These are phyloP conservation scores for Cladosporium oxysporum DNA, from an alignment of 2,329 filamentous ascomycete species.

Conservation along the genomic window DNA sequence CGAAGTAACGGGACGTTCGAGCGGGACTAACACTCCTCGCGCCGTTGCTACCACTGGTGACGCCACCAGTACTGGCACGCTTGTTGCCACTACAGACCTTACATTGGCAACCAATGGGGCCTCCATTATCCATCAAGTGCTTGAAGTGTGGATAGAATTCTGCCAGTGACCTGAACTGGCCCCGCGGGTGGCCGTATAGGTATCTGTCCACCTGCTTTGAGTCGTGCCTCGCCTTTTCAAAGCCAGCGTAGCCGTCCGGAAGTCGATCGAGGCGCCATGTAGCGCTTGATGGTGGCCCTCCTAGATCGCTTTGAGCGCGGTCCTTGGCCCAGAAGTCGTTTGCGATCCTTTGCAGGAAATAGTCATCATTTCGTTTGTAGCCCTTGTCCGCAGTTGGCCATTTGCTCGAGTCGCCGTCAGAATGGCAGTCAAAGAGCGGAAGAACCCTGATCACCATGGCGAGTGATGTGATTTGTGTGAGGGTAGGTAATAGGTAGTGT, in stretches of 20 bases:
- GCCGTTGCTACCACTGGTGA: conserved; percentile 6
- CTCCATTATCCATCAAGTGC: conserved; percentile 53
- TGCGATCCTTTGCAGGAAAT: conserved; percentile 32
- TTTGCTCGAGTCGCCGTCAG: conserved; percentile 28
- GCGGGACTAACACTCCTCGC: conserved; percentile 3
- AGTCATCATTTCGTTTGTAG: conserved; percentile 29
- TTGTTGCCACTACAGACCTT: conserved; percentile 45
- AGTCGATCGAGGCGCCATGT: conserved; percentile 54
- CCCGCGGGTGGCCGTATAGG: conserved; percentile 58
- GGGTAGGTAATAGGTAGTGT: neutral
- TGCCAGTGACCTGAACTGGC: conserved; percentile 55
- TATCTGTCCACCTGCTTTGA: conserved; percentile 53
- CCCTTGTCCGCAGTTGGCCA: conserved; percentile 26
- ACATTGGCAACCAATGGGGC: conserved; percentile 51
- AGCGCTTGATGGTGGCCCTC: conserved; percentile 18
- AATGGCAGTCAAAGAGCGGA: neutral
- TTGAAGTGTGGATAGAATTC: conserved; percentile 60
- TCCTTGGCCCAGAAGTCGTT: conserved; percentile 32
- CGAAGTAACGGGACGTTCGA: conserved; percentile 5
- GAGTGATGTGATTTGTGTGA: neutral
- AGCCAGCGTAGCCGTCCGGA: conserved; percentile 57
- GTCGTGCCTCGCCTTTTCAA: conserved; percentile 49
- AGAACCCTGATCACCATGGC: conserved; percentile 6
- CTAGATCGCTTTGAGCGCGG: neutral
- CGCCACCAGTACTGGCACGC: conserved; percentile 5